Conservation (phyloP, 345 rosid genomes). For the Aquilaria malaccensis region DNA sequence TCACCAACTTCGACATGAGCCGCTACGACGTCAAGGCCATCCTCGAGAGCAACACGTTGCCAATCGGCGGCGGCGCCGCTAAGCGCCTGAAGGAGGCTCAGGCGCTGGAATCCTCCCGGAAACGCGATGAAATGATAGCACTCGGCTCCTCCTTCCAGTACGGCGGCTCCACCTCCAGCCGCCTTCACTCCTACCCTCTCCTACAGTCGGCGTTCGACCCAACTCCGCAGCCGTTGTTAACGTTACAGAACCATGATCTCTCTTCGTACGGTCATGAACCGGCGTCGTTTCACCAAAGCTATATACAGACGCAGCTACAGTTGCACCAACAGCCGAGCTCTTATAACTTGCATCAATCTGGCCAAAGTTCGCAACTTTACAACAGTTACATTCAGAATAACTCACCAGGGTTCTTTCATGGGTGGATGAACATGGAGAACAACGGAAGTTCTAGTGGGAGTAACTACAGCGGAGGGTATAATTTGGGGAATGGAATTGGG, state of each 20-base stretch:
- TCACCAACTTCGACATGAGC: constrained; percentile 93
- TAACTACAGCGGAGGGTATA: constrained; percentile 24
- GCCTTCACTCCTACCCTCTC: constrained; percentile 56
- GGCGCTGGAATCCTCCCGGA: constrained; percentile 76
- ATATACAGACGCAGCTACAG: constrained; percentile 77
- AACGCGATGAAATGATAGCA: constrained; percentile 82
- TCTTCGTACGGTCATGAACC: constrained; percentile 51
- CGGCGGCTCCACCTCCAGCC: constrained; percentile 47
- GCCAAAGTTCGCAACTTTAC: constrained; percentile 52
- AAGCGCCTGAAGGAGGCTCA: constrained; percentile 97
- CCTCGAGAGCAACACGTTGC: constrained; percentile 88
- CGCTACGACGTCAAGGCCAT: constrained; percentile 95
- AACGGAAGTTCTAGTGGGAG: constrained; percentile 38
- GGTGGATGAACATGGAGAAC: constrained; percentile 47
- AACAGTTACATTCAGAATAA: constrained; percentile 62
- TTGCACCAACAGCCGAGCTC: constrained; percentile 43
- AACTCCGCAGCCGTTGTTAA: constrained; percentile 49
- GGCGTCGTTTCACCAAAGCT: constrained; percentile 47
- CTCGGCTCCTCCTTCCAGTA: constrained; percentile 64
- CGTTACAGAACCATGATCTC: constrained; percentile 61
- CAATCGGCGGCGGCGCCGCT: constrained; percentile 98
- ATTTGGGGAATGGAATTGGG: constrained; percentile 47
- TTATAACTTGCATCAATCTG: constrained; percentile 32
- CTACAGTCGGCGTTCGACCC: constrained; percentile 53
- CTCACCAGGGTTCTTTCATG: constrained; percentile 55